Evolutionary conservation across 1,284 basidiomycete species (phyloP), one percentile per base, ranked within the genome.

Genomic region (Moesziomyces parantarcticus): DNA sequence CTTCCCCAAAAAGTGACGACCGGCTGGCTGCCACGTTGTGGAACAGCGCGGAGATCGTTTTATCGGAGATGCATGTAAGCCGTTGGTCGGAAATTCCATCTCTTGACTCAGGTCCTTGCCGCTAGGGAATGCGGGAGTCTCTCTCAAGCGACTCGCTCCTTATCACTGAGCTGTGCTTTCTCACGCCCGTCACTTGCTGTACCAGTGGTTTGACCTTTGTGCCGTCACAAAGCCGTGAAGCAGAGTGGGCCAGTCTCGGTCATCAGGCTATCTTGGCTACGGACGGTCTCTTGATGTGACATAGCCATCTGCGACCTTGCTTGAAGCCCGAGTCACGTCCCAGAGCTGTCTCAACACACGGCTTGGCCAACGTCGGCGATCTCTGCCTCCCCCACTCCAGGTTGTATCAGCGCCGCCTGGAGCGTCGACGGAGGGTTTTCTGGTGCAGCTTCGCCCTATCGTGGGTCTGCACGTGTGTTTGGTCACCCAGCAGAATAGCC

Each of bases 91-190:
- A 52, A 53, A 59, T 59, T 59, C 58, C 58, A 43, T 40, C 44
- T 43, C 29, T 40, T 59, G 58, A 59, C 50, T 53, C 58, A 52
- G 50, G 42, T 20, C 50, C 41, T 22, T 22, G 41, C 20, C 25
- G 25, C 32, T 20, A 32, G 46, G 54, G 36, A 57, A 45, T 49
- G 47, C 47, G 18, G 10, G 26, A n/a, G 41, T 14, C 14, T 34
- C 32, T 26, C 25, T 26, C 25, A 8, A 26, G 25, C 25, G 25
- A 26, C 25, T 26, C 25, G 32, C 36, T 18, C 36, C 36, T 39
- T 39, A 39, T 39, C 36, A 16, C 18, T 39, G 36, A 39, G 16
- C 36, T 39, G 16, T 16, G 16, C 36, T 18, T 14, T 18, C 36
- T 18, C 36, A 14, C 36, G 11, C 18, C 7, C 14, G 6, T 39